phyloP scores from a whole-genome alignment of 2,329 filamentous ascomycete genomes.

The Anthostomella pinea region DNA sequence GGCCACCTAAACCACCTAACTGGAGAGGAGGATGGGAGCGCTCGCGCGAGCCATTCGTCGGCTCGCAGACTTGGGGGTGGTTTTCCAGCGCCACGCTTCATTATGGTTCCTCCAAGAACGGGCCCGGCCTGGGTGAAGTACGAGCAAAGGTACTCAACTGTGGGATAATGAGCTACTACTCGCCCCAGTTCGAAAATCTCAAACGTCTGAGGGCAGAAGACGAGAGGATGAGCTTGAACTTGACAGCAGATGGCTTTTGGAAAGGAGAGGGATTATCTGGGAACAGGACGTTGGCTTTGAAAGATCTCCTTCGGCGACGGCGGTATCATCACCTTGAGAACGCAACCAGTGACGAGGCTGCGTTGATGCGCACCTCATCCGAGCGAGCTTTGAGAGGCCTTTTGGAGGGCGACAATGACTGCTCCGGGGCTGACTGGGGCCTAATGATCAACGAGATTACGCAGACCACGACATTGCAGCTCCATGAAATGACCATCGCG shows the following conservation, averaged over 20 bases:
- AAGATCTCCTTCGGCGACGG: constrained; percentile 35
- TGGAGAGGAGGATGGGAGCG: constrained; percentile 26
- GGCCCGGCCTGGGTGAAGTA: constrained; percentile 40
- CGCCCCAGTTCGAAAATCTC: constrained; percentile 33
- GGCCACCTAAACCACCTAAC: constrained; percentile 36
- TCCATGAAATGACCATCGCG: constrained; percentile 32
- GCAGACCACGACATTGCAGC: constrained; percentile 33
- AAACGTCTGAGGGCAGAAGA: constrained; percentile 27
- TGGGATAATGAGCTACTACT: constrained; percentile 45
- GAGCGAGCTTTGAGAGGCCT: constrained; percentile 31
- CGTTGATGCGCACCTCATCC: constrained; percentile 31
- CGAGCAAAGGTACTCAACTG: constrained; percentile 40
- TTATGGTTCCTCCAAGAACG: constrained; percentile 38
- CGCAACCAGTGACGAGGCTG: constrained; percentile 32
- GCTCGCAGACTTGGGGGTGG: constrained; percentile 42
- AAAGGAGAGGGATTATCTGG: constrained; percentile 18
- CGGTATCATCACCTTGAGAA: constrained; percentile 36
- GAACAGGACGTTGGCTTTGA: constrained; percentile 29
- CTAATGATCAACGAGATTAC: constrained; percentile 41
- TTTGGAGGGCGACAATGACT: constrained; percentile 19
- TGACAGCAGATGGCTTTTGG: constrained; percentile 42
- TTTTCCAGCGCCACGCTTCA: constrained; percentile 42
- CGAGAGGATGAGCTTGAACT: constrained; percentile 38
- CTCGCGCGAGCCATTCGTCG: constrained; percentile 39
- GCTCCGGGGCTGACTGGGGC: constrained; percentile 45